A percentile compares a stretch with the other conserved stretches of the same genome.
Conservation (phyloP, 1,284 basidiomycete species). For the Butyriboletus appendiculatus region DNA sequence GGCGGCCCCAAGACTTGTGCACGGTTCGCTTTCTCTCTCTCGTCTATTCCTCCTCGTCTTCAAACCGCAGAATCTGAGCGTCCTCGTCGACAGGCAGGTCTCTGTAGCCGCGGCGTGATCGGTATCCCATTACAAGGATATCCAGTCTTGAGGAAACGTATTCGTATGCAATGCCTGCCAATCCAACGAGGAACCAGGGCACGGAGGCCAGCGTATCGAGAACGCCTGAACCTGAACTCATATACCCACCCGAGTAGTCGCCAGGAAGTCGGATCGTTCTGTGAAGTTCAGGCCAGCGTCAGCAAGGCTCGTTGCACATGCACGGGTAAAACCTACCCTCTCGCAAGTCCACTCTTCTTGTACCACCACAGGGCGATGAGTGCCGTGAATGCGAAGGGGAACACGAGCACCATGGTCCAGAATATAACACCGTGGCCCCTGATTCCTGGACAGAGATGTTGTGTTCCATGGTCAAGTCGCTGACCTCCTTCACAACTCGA, state of each 20-base stretch:
- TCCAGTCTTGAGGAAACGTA: constrained; percentile 53
- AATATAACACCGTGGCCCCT: constrained; percentile 71
- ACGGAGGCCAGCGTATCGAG: constrained; percentile 78
- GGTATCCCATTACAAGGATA: constrained; percentile 42
- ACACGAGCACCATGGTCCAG: constrained; percentile 76
- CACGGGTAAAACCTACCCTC: constrained; percentile 58
- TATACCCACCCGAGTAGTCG: constrained; percentile 38
- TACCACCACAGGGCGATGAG: constrained; percentile 82
- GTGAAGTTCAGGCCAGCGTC: constrained; percentile 7
- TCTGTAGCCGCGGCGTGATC: constrained; percentile 71
- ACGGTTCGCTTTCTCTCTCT: not conserved
- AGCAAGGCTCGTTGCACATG: not conserved
- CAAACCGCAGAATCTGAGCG: constrained; percentile 79
- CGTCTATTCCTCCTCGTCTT: constrained; percentile 73
- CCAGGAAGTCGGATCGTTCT: constrained; percentile 80
- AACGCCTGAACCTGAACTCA: constrained; percentile 45
- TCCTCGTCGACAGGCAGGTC: constrained; percentile 86
- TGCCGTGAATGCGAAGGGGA: constrained; percentile 75
- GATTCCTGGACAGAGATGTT: constrained; percentile 81
- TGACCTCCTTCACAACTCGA: constrained; percentile 81
- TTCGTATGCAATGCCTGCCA: constrained; percentile 74
- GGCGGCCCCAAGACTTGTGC: no score
- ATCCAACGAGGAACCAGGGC: constrained; percentile 84
- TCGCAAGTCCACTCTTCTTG: constrained; percentile 61
- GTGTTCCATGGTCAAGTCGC: constrained; percentile 68